phyloP scores from a whole-genome alignment of 2,329 filamentous ascomycete species.

The Pseudopyrenochaeta lycopersici region DNA sequence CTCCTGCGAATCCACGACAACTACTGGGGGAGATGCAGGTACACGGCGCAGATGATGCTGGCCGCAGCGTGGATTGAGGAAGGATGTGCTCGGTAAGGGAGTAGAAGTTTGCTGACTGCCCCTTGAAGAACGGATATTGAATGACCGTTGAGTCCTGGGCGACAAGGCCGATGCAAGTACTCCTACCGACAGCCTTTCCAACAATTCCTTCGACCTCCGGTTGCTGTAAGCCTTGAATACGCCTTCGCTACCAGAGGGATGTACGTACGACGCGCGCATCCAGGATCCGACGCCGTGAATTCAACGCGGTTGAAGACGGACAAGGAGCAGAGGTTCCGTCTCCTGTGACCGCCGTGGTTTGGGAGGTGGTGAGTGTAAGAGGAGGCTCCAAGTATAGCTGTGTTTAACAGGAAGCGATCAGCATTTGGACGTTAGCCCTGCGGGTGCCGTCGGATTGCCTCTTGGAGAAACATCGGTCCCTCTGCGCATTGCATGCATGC shows the following conservation, averaged over 20 bases:
- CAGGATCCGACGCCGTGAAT: too few relatives aligned
- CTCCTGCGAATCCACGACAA: background rate
- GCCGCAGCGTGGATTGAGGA: background rate
- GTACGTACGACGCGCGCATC: background rate
- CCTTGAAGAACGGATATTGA: slow-evolving; percentile 9
- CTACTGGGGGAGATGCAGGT: slow-evolving; percentile 4
- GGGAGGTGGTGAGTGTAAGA: background rate
- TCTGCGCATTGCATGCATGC: background rate
- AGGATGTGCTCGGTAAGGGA: background rate
- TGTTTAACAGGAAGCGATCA: background rate
- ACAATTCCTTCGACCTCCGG: background rate
- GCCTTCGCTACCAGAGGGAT: background rate
- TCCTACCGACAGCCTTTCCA: background rate
- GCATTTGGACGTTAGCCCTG: background rate
- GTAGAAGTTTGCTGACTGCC: slow-evolving; percentile 4
- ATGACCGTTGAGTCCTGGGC: slow-evolving; percentile 2
- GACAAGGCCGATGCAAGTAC: slow-evolving; percentile 1
- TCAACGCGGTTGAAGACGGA: background rate
- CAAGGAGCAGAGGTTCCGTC: background rate
- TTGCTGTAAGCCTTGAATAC: background rate
- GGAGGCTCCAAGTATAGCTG: background rate
- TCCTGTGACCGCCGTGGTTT: background rate
- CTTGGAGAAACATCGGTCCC: background rate
- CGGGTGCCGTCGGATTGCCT: background rate
- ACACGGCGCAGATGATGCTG: slow-evolving; percentile 1